A percentile compares a stretch with the other conserved stretches of the same genome.
Evolutionary conservation across 2,329 filamentous ascomycete species (phyloP).

Genomic region (Biscogniauxia marginata): DNA sequence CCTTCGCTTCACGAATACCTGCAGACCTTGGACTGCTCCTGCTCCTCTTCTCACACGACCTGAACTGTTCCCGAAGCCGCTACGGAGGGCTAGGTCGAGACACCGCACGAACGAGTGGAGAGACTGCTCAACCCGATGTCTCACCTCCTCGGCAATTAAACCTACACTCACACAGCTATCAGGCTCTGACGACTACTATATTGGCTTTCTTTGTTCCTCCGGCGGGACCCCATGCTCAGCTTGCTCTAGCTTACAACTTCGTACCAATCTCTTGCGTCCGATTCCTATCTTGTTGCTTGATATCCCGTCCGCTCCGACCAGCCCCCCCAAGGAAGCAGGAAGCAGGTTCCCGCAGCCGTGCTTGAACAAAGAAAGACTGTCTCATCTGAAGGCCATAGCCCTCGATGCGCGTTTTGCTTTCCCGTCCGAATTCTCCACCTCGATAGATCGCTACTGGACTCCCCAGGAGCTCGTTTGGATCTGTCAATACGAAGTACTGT

Average conservation of each 20-base stretch:
- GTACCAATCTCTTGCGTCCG: conserved; percentile 18
- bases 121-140: neutral
- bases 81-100: conserved; percentile 2
- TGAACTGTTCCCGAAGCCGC: neutral
- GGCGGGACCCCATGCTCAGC: conserved; percentile 22
- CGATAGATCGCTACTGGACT: conserved; percentile 14
- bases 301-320: conserved; percentile 22
- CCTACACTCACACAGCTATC: conserved; percentile 19
- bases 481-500: conserved; percentile 23
- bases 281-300: conserved; percentile 15
- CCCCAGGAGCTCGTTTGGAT: conserved; percentile 15
- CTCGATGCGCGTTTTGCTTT: conserved; percentile 27
- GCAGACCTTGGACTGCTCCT: neutral
- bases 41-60: neutral
- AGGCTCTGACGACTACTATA: conserved; percentile 27
- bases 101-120: neutral
- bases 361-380: conserved; percentile 32
- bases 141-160: conserved; percentile 21
- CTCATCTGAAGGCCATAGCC: conserved; percentile 27
- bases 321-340: conserved; percentile 24
- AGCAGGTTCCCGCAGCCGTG: conserved; percentile 28
- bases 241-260: conserved; percentile 23
- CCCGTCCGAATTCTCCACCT: conserved; percentile 20
- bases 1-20: neutral
- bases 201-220: conserved; percentile 32